Evolutionary conservation across 306 rosid species (phyloP).

Genomic region (Begonia masoniana): DNA sequence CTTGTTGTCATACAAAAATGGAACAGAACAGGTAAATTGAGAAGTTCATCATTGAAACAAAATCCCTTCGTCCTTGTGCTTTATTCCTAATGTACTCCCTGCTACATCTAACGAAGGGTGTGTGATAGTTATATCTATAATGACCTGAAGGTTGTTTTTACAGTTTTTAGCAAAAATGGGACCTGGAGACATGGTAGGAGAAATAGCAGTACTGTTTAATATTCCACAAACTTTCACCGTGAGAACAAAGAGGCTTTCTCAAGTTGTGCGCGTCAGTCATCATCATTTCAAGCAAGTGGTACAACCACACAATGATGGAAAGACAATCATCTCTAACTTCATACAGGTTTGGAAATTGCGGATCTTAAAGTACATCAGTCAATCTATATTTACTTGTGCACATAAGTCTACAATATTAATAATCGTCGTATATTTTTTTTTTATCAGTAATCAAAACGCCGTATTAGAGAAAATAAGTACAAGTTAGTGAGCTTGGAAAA

Average conservation of each 20-base stretch:
- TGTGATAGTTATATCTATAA: no score
- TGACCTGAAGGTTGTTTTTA: slow-evolving; percentile 5
- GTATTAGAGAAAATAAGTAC: no score
- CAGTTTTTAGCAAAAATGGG: slow-evolving; percentile 55
- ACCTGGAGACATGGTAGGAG: slow-evolving; percentile 63
- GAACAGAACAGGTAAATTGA: slow-evolving; percentile 57
- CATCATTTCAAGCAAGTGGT: slow-evolving; percentile 62
- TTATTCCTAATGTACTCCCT: no score
- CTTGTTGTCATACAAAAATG: slow-evolving; percentile 46
- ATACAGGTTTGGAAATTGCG: slow-evolving; percentile 30
- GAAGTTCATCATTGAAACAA: slow-evolving; percentile 4
- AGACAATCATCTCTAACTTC: slow-evolving; percentile 47
- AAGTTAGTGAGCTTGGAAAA: no score
- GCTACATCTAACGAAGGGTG: no score
- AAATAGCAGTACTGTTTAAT: slow-evolving; percentile 66
- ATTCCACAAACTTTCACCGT: slow-evolving; percentile 77
- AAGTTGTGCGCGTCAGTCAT: slow-evolving; percentile 59
- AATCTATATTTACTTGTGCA: no score
- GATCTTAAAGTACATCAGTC: no score
- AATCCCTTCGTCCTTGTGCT: no score
- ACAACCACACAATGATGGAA: slow-evolving; percentile 55
- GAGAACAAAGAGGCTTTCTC: slow-evolving; percentile 67
- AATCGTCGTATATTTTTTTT: background rate
- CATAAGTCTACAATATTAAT: slow-evolving; percentile 3
- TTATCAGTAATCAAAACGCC: no score